Base-by-base conservation (phyloP, 768 basidiomycete genomes). In the Suillus brevipes region DNA sequence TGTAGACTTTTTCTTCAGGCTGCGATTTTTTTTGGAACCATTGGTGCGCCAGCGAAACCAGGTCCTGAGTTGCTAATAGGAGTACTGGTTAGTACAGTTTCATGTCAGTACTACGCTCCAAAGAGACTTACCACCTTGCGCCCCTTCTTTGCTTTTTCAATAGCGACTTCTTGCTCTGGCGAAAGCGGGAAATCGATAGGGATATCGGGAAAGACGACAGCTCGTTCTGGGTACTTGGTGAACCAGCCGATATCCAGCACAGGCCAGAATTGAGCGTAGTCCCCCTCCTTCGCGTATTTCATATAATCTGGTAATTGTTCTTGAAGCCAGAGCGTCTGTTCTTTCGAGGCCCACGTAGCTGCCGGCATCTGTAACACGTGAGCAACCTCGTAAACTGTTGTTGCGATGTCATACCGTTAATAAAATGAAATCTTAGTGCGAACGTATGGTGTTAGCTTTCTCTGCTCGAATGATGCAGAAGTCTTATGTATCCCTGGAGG, bases 41-140 rank as follows among this genome's bases (percentile, higher is more conserved):
- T 59, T 59, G 8, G 45, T 28, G 23, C 45, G 40, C 63, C 63
- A 64, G 6, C 57, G 45, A 6, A 7, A 64, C 63, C 63, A 64
- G 0, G 57, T 64, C 0, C 1, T 13, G 1, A 64, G 37, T 59
- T 49, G 56, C 63, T 64, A 34, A 3, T n/a, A 45, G 45, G 45
- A 0, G 2, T 45, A n/a, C 2, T n/a, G n/a, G 45, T 45, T 28
- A 28, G 28, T 28, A 28, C 28, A 28, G 28, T 28, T 28, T 28
- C 28, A 28, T 28, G 28, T 28, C 28, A 28, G 28, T 28, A 28
- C 28, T 28, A 28, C 3, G 28, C 28, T 28, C 28, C 28, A 28
- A 28, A 28, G 28, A 28, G 28, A 28, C 28, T 28, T 10, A 45
- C 45, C 0, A 45, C 45, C 20, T 45, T 34, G 4, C 55, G 43